phyloP scores from a whole-genome alignment of 2,329 filamentous ascomycete genomes.

The Xylaria sp. region DNA sequence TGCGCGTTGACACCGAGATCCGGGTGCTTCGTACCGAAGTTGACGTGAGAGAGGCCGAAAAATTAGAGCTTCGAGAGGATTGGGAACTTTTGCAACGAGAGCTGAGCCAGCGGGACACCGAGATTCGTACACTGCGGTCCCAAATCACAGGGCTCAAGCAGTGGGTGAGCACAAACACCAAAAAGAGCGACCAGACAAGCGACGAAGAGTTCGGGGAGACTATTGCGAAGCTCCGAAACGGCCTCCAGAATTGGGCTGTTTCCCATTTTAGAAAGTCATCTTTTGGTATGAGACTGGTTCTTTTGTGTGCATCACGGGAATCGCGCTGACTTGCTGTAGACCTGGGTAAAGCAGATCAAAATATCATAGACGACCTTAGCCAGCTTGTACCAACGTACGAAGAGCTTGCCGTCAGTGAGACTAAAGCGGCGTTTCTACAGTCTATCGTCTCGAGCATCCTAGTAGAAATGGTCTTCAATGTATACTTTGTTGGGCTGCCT shows the following conservation, averaged over 20 bases:
- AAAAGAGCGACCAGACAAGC: slow-evolving; percentile 64
- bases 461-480: slow-evolving; percentile 65
- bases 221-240: slow-evolving; percentile 67
- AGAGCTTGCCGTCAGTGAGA: slow-evolving; percentile 53
- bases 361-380: slow-evolving; percentile 46
- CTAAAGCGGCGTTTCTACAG: slow-evolving; percentile 68
- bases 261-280: slow-evolving; percentile 69
- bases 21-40: slow-evolving; percentile 56
- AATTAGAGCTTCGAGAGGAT: slow-evolving; percentile 55
- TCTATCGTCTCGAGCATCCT: slow-evolving; percentile 64
- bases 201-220: slow-evolving; percentile 70
- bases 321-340: slow-evolving; percentile 44
- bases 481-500: slow-evolving; percentile 68
- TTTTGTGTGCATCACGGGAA: background rate
- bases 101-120: slow-evolving; percentile 58
- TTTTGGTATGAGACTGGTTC: slow-evolving; percentile 50
- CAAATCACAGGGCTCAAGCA: slow-evolving; percentile 73
- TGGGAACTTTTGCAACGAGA: slow-evolving; percentile 55
- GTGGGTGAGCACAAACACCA: slow-evolving; percentile 71
- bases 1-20: slow-evolving; percentile 59
- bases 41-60: slow-evolving; percentile 53
- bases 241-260: slow-evolving; percentile 77
- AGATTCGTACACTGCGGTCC: slow-evolving; percentile 58
- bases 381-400: slow-evolving; percentile 62
- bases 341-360: slow-evolving; percentile 48